Base-by-base conservation (phyloP, 2,329 filamentous ascomycete genomes). In the Aureobasidium sp. region DNA sequence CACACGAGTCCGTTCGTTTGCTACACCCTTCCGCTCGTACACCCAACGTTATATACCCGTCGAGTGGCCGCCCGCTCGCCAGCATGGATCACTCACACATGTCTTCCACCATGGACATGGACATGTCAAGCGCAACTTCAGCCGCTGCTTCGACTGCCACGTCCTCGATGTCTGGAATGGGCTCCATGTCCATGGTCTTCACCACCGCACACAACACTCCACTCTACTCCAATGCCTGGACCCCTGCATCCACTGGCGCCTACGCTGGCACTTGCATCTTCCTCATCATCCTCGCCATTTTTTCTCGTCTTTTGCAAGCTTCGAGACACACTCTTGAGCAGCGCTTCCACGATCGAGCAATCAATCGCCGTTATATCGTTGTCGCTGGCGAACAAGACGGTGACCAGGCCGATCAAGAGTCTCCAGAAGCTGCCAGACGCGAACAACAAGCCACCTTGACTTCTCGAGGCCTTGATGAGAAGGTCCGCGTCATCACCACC, bases 181-280 rank as follows among this genome's bases (percentile, higher is more conserved):
- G 48, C 27, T 57, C 58, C 44, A 81, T 80, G 79, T 61, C 65
- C 40, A 80, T 79, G 77, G 69, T 72, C 56, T 93, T 93, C 76
- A 83, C 83, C 60, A 80, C 77, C 58, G 71, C 74, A 54, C 79
- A 80, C 41, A 69, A 66, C 53, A 87, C 84, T 1, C 75, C 84
- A 3, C 75, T 89, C 40, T 88, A 77, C 72, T 84, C 87, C 14
- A 67, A 71, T 19, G 67, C 74, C 49, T 97, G 90, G 89, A 85
- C 86, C 2, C 91, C 91, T 4, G 70, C 66, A 24, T 83, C 73
- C 30, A 73, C 77, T 5, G 88, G 85, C 61, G 73, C 78, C 56
- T 97, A 96, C 70, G 89, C 88, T 1, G 91, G 83, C 53, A 95
- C 89, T 24, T 95, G 91, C 74, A 87, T 96, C 68, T 96, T 96